Base-by-base conservation (phyloP, 495 filamentous ascomycete species). In the Annulohypoxylon stygium region DNA sequence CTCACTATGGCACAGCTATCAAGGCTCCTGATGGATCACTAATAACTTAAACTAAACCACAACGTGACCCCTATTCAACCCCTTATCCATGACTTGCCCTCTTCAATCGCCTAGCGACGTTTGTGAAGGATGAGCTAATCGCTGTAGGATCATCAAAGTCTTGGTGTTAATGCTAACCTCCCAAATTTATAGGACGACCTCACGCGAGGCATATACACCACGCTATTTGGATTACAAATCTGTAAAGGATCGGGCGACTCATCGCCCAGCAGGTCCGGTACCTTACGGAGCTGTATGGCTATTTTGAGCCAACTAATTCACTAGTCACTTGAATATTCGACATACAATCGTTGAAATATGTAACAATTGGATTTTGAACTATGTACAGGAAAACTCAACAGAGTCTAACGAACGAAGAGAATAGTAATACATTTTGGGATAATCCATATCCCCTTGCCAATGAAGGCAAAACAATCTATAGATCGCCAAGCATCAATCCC, bases 401-500 rank as follows among this genome's bases (percentile, higher is more conserved):
- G 16, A 18, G 18, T 20, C 18, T 47, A 47, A 47, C 43, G 43
- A 47, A 16, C 7, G 43, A 8, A 18, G 1, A 20, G 43, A 8
- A 20, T 47, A 9, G 18, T 20, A 20, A 6, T 18, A 20, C 43
- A 18, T 5, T 12, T 7, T 16, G n/a, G n/a, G 18, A 47, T 47
- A 12, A 18, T 47, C n/a, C 4, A 39, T 39, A 7, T 20, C 43
- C 43, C 43, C n/a, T 47, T 47, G 43, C 43, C 43, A 47, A 20
- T 20, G 43, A 8, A 47, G 43, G 43, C 43, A 47, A 20, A 47
- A 47, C 41, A 18, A 47, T 47, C 43, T 47, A 47, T 20, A 47
- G n/a, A 7, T 47, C 16, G 4, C 16, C 43, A 20, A 47, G 16
- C 16, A 47, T 47, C 43, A 20, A 47, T 16, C n/a, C n/a, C 7